Conservation (phyloP, 208 protist genomes). For the Leishmania tarentolae region DNA sequence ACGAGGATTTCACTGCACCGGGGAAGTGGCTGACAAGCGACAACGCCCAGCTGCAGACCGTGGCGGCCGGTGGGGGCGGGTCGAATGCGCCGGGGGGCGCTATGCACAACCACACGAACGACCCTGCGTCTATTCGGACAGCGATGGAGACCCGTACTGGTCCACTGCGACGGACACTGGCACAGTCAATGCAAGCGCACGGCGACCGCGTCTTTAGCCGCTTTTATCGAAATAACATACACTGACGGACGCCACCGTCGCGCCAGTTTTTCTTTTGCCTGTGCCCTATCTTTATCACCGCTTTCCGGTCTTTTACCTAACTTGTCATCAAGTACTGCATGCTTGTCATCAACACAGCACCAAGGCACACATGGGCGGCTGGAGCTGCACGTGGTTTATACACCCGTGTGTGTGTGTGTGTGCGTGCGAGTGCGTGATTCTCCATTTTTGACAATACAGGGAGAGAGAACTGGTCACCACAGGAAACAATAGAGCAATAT, state of each 20-base stretch:
- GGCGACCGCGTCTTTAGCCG: constrained; percentile 80
- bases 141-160: constrained; percentile 79
- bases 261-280: not conserved
- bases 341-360: not conserved
- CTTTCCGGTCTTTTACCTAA: not conserved
- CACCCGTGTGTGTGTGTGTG: not conserved
- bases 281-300: not conserved
- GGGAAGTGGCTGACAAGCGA: constrained; percentile 85
- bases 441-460: not conserved
- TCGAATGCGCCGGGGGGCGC: constrained; percentile 66
- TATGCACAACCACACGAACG: constrained; percentile 73
- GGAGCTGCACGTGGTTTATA: not conserved
- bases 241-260: constrained; percentile 32
- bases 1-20: constrained; percentile 82
- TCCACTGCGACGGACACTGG: constrained; percentile 55
- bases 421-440: not conserved
- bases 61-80: constrained; percentile 65
- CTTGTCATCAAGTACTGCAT: not conserved
- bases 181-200: constrained; percentile 74
- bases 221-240: constrained; percentile 88
- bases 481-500: not conserved
- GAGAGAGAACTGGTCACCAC: not conserved
- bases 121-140: constrained; percentile 29
- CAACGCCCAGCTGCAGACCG: constrained; percentile 73
- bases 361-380: not conserved